These are phyloP conservation scores for Gracilaria domingensis DNA, from an alignment of 23 red algal genomes.

Conservation along the genomic window DNA sequence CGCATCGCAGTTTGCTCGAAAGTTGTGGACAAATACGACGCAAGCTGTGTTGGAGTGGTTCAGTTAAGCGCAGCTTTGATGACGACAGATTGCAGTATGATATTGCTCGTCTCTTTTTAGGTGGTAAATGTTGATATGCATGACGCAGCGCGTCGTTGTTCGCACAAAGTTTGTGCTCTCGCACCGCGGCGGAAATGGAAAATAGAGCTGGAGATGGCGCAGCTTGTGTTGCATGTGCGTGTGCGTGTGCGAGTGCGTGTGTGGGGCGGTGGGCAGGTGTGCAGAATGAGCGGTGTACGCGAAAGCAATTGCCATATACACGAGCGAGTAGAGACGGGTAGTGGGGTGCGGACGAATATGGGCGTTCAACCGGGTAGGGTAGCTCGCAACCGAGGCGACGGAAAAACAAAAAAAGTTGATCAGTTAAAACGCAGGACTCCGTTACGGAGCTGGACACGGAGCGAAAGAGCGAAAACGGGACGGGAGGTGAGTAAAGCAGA, in stretches of 20 bases:
- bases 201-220: neutral
- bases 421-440: neutral
- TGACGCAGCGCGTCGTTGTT: constrained; percentile 13
- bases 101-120: constrained; percentile 12
- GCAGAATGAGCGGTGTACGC: neutral
- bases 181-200: neutral
- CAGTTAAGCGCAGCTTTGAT: neutral
- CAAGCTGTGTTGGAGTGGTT: neutral
- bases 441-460: neutral
- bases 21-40: neutral
- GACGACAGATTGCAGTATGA: constrained; percentile 18
- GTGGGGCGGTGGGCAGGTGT: neutral
- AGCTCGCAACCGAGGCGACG: neutral
- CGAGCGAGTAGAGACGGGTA: neutral
- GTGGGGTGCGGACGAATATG: neutral
- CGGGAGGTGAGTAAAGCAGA: neutral
- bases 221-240: neutral
- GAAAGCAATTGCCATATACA: neutral
- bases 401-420: constrained; percentile 20
- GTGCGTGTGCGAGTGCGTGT: neutral
- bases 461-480: neutral
- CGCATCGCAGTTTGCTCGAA: neutral
- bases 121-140: constrained; percentile 9
- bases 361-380: neutral
- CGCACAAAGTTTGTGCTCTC: neutral